Evolutionary conservation across 768 basidiomycete species (phyloP), one percentile per base, ranked within the genome.

Genomic region (Chalciporus chontae): DNA sequence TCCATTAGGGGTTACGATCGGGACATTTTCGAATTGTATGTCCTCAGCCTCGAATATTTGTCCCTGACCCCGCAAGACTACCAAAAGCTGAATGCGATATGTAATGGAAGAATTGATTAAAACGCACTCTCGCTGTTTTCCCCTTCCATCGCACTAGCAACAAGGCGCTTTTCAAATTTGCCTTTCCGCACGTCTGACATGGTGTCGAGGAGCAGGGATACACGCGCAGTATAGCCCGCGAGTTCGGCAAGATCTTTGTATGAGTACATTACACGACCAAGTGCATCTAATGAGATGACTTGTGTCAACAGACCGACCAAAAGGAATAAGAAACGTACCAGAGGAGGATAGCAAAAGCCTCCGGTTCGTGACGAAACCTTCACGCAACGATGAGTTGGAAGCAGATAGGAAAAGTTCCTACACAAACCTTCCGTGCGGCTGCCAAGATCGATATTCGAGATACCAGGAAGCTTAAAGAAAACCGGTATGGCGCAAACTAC

Each of bases 181-280:
- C 93, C 92, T 43, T 78, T 71, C 51, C 82, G 81, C 19, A 95
- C 82, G 50, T 94, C 93, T 18, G 83, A 76, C 83, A 98, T 95
- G 0, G 93, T 92, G 47, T 94, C 90, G 8, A 99, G 77, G 1
- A 97, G 77, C 39, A 85, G 80, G 27, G 88, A 85, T 1, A 99
- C 95, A 13, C 95, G 84, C 1, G 91, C 81, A 3, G 95, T 97
- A 65, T 96, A 97, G 10, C 95, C 95, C 4, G 95, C 93, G 29
- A 99, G 80, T 65, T 99, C 95, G 5, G 92, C 84, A 4, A 99
- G 75, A 65, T 98, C 94, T 69, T 96, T 97, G 73, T 96, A 97
- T 3, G 91, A 93, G 66, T 94, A 95, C 91, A 98, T 93, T 24
- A 96, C 84, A 17, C 94, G 81, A 27, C 94, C 94, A 58, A 97